Evolutionary conservation across 2,329 filamentous ascomycete species (phyloP), one percentile per base, ranked within the genome.

Genomic region (Epichloe hybrida): DNA sequence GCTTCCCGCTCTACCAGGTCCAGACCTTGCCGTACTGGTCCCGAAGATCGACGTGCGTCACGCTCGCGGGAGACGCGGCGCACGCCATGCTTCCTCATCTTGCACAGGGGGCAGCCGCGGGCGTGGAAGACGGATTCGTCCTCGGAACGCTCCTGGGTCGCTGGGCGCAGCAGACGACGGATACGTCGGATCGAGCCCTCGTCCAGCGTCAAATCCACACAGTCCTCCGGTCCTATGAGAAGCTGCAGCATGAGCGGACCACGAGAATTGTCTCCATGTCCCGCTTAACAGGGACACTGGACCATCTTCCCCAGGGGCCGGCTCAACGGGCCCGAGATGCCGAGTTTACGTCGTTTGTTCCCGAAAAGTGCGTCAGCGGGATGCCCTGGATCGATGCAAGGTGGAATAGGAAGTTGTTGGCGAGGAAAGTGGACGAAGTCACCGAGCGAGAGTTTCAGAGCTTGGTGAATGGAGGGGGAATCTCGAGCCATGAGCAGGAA

Each of bases 101-200:
- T 20, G 58, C 54, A 3, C 61, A 62, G 38, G 60, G 60, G 1
- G 60, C 56, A 4, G 61, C 61, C 27, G 57, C 58, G 53, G 57
- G 55, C 3, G 54, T 59, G 37, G 59, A 62, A 31, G 60, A 62
- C 35, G 60, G 54, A 2, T 54, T 57, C 13, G 46, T 60, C 2
- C 49, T 62, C 3, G 58, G 54, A 11, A 55, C 52, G 0, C 54
- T 63, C 7, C 79, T 43, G 7, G 52, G 56, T 7, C 48, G 52
- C 17, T 38, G 53, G 7, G 36, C 45, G 3, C 20, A 49, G 20
- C 39, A 46, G 34, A 12, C 17, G 8, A 13, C 45, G 9, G 15
- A 3, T 0, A 9, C 40, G 4, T n/a, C 23, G 11, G 13, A 11
- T 5, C 37, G 20, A 5, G 13, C 17, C 4, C 37, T 50, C 3